Evolutionary conservation across 192 early-diverging fungal genomes (phyloP).

Genomic region (Mortierella alpina): DNA sequence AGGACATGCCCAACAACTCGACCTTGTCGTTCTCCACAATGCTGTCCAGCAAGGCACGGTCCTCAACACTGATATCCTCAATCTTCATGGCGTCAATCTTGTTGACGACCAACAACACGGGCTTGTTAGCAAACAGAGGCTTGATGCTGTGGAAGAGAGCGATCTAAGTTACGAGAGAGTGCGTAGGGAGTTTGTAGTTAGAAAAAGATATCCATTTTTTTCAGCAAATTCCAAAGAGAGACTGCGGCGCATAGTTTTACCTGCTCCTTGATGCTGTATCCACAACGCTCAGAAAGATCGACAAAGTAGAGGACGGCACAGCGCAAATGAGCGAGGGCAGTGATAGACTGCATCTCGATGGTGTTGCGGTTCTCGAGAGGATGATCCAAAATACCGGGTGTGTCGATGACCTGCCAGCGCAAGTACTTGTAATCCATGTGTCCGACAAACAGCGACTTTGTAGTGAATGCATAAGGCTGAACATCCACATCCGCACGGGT

Average conservation of each 20-base stretch:
- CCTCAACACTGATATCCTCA: slow-evolving; percentile 79
- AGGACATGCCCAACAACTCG: slow-evolving; percentile 84
- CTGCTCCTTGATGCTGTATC: slow-evolving; percentile 95
- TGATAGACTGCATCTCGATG: slow-evolving; percentile 99
- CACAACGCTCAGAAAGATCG: slow-evolving; percentile 98
- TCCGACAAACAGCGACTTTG: slow-evolving; percentile 99
- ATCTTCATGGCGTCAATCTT: slow-evolving; percentile 93
- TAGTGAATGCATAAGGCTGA: slow-evolving; percentile 99
- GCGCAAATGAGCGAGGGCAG: slow-evolving; percentile 97
- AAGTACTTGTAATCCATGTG: slow-evolving; percentile 99
- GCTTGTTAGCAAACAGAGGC: slow-evolving; percentile 99
- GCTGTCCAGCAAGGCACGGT: slow-evolving; percentile 80
- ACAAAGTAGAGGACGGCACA: slow-evolving; percentile 97
- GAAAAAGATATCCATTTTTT: slow-evolving; percentile 5
- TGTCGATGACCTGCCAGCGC: slow-evolving; percentile 99
- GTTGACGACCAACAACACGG: slow-evolving; percentile 92
- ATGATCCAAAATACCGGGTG: slow-evolving; percentile 99
- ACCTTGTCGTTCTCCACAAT: slow-evolving; percentile 75
- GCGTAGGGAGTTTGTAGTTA: background rate
- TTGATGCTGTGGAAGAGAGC: slow-evolving; percentile 86
- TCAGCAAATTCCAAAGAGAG: background rate
- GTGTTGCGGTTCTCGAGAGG: slow-evolving; percentile 99
- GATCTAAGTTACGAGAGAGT: slow-evolving; percentile 2
- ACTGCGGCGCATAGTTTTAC: slow-evolving; percentile 17
- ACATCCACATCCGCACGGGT: slow-evolving; percentile 99